Evolutionary conservation across 371 early-diverging fungal genomes (phyloP), one percentile per base, ranked within the genome.

Genomic region (Mucor piriformis): DNA sequence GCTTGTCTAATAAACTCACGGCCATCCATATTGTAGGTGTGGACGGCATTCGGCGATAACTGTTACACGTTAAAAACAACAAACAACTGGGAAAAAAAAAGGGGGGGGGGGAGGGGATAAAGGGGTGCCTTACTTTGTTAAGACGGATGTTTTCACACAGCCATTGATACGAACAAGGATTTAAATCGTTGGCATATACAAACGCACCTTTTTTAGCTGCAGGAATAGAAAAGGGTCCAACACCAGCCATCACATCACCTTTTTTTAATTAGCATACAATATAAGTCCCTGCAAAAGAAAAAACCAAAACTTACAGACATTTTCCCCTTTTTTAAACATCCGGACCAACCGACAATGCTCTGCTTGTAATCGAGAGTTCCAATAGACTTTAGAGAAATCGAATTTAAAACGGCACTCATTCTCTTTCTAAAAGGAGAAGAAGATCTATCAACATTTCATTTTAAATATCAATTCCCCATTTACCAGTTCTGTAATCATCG

Each of bases 191-290:
- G 16, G 97, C 97, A 79, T 93, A 97, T 3, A 99, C 99, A 32
- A 77, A 72, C 27, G 89, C 85, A 6, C 88, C 88, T 46, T 83
- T 81, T 69, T 91, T 93, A 5, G 94, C 94, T 0, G 99, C 96
- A 16, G 99, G 99, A n/a, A 99, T 61, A 0, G 98, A 95, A 79
- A 99, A 99, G 6, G 99, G 99, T 0, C 99, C 99, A 2, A 99
- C 96, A 23, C 99, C 99, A 2, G 95, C 97, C 81, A 99, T 91
- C 13, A 97, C 96, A 76, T 99, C 99, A 67, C 82, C 84, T 81
- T 18, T 18, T 18, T 42, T 42, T 18, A 8, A 18, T 42, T 42
- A 18, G 3, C 8, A 18, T 7, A 42, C 16, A 40, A 29, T 29
- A 8, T 29, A n/a, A n/a, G n/a, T n/a, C n/a, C n/a, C n/a, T n/a